These are phyloP conservation scores for Salix suchowensis DNA, from an alignment of 345 rosid genomes.

Conservation along the genomic window DNA sequence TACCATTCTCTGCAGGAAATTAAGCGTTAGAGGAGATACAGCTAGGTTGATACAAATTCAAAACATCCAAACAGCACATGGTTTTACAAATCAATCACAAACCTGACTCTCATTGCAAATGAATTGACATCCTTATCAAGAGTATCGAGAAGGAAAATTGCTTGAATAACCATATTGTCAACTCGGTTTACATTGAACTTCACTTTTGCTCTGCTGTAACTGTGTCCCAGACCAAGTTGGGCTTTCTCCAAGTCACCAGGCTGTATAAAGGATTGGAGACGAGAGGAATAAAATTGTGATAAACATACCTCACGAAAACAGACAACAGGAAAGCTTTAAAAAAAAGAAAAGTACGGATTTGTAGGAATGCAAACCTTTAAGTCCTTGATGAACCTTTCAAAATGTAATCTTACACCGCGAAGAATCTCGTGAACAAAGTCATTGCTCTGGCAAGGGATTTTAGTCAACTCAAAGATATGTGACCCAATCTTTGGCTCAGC, in stretches of 20 bases:
- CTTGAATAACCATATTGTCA: conserved; percentile 95
- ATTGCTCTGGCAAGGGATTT: conserved; percentile 83
- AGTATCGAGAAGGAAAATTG: conserved; percentile 78
- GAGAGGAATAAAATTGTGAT: neutral
- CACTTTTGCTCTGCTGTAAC: conserved; percentile 94
- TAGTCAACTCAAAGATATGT: conserved; percentile 64
- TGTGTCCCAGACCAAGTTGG: conserved; percentile 92
- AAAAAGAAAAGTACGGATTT: neutral
- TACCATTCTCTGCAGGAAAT: conserved; percentile 80
- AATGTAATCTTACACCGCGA: conserved; percentile 80
- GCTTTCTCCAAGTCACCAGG: conserved; percentile 88
- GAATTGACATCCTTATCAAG: conserved; percentile 90
- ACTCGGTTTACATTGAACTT: conserved; percentile 91
- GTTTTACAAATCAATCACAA: conserved; percentile 15
- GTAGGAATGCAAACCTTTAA: conserved; percentile 54
- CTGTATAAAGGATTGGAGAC: conserved; percentile 28
- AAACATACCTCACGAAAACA: neutral
- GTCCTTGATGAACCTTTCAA: conserved; percentile 80
- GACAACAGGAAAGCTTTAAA: neutral
- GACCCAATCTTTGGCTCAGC: conserved; percentile 87
- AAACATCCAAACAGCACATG: neutral
- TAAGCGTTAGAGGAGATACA: neutral
- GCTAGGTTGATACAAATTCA: neutral
- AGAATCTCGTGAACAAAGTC: conserved; percentile 83
- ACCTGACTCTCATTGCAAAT: conserved; percentile 94